Evolutionary conservation across 768 basidiomycete genomes (phyloP), one percentile per base, ranked within the genome.

Genomic region (Mycena sanguinolenta): DNA sequence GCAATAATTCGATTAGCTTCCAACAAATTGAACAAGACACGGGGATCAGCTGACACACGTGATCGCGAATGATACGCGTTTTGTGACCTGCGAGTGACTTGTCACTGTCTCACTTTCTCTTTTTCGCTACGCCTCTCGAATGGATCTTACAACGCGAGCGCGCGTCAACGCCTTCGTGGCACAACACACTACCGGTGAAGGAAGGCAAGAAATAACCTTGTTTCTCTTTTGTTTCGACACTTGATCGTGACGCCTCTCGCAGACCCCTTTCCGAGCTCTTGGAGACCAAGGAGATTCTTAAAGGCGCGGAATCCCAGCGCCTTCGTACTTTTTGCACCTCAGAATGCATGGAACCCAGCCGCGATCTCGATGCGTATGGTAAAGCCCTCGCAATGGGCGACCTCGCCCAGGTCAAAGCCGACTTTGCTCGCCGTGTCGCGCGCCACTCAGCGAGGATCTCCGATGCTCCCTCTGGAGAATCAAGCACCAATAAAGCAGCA

Each of bases 231-330:
- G 3, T 9, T 17, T n/a, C 17, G 6, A 2, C 53, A 34, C 32
- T 34, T 34, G 10, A 55, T 13, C 53, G 19, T 34, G 32, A 4
- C 32, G 10, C 32, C 10, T 10, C 13, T 39, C 9, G 19, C 28
- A 82, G 80, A 58, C 49, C 75, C 0, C 68, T 81, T 36, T 75
- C 77, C n/a, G 79, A 82, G 50, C 73, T 82, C 23, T 69, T 80
- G 14, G 75, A 76, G 61, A 75, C 78, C 19, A 75, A 76, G 0
- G 81, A 79, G 25, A 76, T 76, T 0, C 76, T 86, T 10, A 76
- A 78, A 60, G 83, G 83, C 3, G 70, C 66, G 23, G 84, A 85
- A 74, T 82, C 83, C 4, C 79, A 80, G 53, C 80, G 84, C 9
- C 77, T 85, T 4, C 77, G 82, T 25, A 77, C 70, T 3, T 82